These are phyloP conservation scores for Tilletia walkeri DNA, from an alignment of 1,284 basidiomycete genomes.

Conservation along the genomic window DNA sequence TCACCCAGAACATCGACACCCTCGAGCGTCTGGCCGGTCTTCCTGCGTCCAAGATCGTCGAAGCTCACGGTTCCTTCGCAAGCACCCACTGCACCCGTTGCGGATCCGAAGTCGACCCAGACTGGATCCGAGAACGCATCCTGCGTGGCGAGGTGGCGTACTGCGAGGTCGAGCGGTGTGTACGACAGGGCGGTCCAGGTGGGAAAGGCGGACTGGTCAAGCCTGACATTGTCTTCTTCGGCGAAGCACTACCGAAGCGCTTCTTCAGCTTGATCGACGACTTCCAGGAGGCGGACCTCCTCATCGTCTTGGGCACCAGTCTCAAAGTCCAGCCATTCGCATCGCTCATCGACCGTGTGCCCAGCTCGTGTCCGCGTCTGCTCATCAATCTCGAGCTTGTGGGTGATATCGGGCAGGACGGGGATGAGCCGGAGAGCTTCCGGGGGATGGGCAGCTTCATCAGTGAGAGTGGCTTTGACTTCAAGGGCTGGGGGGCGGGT, in stretches of 20 bases:
- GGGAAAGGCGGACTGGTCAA: conserved; percentile 42
- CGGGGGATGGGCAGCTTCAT: conserved; percentile 46
- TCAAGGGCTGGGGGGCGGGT: conserved; percentile 37
- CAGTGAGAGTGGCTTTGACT: conserved; percentile 49
- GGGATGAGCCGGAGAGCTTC: conserved; percentile 39
- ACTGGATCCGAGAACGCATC: conserved; percentile 44
- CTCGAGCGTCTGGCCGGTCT: conserved; percentile 83
- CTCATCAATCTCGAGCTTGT: conserved; percentile 63
- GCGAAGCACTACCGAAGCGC: conserved; percentile 46
- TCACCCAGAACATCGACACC: conserved; percentile 78
- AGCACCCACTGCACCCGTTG: conserved; percentile 44
- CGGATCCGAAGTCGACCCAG: conserved; percentile 29
- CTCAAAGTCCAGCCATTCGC: conserved; percentile 67
- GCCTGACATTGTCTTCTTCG: conserved; percentile 56
- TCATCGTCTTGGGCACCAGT: conserved; percentile 90
- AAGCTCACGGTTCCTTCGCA: conserved; percentile 79
- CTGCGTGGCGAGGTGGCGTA: conserved; percentile 39
- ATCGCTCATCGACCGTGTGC: conserved; percentile 59
- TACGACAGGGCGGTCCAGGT: conserved; percentile 9
- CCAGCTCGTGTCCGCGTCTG: conserved; percentile 57
- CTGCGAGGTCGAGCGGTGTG: conserved; percentile 35
- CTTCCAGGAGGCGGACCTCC: conserved; percentile 68
- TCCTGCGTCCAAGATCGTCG: conserved; percentile 71
- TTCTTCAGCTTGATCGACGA: conserved; percentile 55
- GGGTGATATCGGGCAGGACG: conserved; percentile 53